phyloP scores from a whole-genome alignment of 2,329 filamentous ascomycete species.

The Pestalotiopsis sp. region DNA sequence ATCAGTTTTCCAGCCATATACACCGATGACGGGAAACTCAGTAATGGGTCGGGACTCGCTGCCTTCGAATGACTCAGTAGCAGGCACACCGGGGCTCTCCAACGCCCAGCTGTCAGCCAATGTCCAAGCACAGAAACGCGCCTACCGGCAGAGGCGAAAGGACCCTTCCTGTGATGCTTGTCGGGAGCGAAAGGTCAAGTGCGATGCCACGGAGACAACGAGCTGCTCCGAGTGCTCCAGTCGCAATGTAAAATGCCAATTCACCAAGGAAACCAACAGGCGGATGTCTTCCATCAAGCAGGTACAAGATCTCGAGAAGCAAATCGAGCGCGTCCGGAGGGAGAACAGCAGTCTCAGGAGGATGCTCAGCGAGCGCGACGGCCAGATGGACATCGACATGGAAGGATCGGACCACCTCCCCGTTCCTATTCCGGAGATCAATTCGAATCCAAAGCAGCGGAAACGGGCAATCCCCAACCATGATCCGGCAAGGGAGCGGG shows the following conservation, averaged over 20 bases:
- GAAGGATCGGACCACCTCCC: slow-evolving; percentile 51
- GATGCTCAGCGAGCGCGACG: slow-evolving; percentile 56
- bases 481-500: slow-evolving; percentile 72
- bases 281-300: slow-evolving; percentile 99
- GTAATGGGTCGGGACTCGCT: slow-evolving; percentile 62
- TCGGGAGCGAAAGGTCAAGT: slow-evolving; percentile 82
- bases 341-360: slow-evolving; percentile 77
- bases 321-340: slow-evolving; percentile 77
- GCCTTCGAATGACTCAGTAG: slow-evolving; percentile 59
- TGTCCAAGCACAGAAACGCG: slow-evolving; percentile 81
- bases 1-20: slow-evolving; percentile 54
- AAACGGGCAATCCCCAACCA: slow-evolving; percentile 63
- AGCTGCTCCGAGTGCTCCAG: slow-evolving; percentile 98
- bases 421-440: slow-evolving; percentile 65
- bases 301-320: slow-evolving; percentile 94
- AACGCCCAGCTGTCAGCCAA: slow-evolving; percentile 44
- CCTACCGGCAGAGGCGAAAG: slow-evolving; percentile 92
- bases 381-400: slow-evolving; percentile 51
- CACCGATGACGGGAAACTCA: slow-evolving; percentile 50
- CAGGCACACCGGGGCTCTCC: slow-evolving; percentile 54
- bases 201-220: slow-evolving; percentile 93
- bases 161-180: slow-evolving; percentile 98
- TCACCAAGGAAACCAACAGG: slow-evolving; percentile 98
- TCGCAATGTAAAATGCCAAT: slow-evolving; percentile 95
- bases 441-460: slow-evolving; percentile 65